Evolutionary conservation across 2,329 filamentous ascomycete genomes (phyloP).

Genomic region (Huntiella omanensis): DNA sequence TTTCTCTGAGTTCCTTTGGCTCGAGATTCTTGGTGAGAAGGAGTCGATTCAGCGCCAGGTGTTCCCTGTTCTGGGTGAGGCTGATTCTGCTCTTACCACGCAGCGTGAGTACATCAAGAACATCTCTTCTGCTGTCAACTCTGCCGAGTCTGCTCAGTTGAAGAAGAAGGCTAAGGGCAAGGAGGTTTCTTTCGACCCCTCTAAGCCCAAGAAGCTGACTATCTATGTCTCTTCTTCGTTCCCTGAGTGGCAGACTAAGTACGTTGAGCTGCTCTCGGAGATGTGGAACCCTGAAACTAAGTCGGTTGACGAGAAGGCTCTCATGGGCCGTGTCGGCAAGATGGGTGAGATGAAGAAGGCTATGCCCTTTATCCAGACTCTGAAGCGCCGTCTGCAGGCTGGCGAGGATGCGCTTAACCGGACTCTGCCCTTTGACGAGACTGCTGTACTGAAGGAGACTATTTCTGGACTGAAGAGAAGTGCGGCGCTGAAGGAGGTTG

Average conservation of each 20-base stretch:
- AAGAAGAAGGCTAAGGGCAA: constrained; percentile 94
- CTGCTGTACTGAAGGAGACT: constrained; percentile 58
- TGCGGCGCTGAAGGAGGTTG: constrained; percentile 48
- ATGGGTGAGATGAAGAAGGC: constrained; percentile 87
- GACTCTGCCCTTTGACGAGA: constrained; percentile 75
- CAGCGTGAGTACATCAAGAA: constrained; percentile 64
- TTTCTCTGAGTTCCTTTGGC: constrained; percentile 88
- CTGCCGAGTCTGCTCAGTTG: constrained; percentile 61
- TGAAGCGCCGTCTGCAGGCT: constrained; percentile 66
- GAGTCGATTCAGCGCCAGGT: constrained; percentile 60
- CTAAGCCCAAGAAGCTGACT: constrained; percentile 77
- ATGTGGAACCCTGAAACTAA: constrained; percentile 44
- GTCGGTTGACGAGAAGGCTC: constrained; percentile 57
- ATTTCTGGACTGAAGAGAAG: constrained; percentile 59
- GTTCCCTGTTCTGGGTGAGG: constrained; percentile 51
- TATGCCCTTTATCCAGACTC: constrained; percentile 81
- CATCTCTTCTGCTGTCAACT: constrained; percentile 64
- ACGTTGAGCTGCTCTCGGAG: constrained; percentile 60
- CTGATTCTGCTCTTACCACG: constrained; percentile 50
- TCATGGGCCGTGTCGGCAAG: constrained; percentile 64
- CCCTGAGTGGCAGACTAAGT: constrained; percentile 82
- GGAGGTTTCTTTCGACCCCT: constrained; percentile 65
- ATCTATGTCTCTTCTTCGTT: constrained; percentile 67
- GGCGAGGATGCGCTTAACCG: constrained; percentile 66
- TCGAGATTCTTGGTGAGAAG: constrained; percentile 66